Conservation (phyloP, 345 rosid species). For the Sisymbrium irio region DNA sequence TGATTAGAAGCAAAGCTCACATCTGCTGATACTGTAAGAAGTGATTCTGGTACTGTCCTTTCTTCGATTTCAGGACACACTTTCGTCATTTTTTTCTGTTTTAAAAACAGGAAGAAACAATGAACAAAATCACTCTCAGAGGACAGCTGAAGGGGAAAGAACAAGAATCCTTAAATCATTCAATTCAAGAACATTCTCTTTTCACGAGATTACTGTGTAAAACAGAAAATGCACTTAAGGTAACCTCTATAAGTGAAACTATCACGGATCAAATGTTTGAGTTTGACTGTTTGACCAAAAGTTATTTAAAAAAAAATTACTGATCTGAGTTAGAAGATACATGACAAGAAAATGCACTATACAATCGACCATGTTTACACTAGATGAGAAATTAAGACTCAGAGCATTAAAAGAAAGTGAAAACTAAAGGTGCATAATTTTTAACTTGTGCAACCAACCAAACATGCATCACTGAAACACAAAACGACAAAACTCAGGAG, state of each 20-base stretch:
- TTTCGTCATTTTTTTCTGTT: conserved; percentile 30
- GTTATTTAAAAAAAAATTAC: no score
- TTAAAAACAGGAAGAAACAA: neutral
- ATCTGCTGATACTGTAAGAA: conserved; percentile 77
- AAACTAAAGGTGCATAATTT: neutral
- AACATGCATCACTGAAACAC: conserved; percentile 22
- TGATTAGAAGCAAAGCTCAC: conserved; percentile 74
- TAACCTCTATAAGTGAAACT: conserved; percentile 2
- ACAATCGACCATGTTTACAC: neutral
- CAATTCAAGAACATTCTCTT: neutral
- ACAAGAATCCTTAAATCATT: neutral
- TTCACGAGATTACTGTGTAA: neutral
- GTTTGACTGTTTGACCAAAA: neutral
- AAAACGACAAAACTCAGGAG: conserved; percentile 33
- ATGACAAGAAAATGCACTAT: neutral
- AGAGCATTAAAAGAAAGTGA: neutral
- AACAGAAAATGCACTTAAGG: conserved; percentile 2
- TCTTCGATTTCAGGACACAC: conserved; percentile 38
- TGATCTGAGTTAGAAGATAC: neutral
- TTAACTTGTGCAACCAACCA: conserved; percentile 1
- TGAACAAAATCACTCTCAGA: neutral
- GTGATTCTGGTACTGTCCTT: conserved; percentile 21
- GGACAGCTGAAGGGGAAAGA: neutral
- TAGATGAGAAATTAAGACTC: neutral
- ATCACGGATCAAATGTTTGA: neutral